These are phyloP conservation scores for Heritiera fomes DNA, from an alignment of 345 rosid species.

Conservation along the genomic window DNA sequence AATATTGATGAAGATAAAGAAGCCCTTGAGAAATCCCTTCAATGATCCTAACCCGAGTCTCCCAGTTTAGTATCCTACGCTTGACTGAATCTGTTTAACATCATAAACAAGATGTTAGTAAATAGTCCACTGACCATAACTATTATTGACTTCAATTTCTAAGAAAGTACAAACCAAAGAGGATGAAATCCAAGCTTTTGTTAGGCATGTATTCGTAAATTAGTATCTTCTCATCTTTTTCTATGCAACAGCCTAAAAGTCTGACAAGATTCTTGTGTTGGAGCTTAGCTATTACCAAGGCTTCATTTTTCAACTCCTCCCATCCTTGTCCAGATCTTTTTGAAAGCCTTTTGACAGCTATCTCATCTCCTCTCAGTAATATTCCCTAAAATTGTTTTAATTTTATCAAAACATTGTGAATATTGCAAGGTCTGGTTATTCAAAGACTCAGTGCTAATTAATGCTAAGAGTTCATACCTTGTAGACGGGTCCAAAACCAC, in stretches of 20 bases:
- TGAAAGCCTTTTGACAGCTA: conserved; percentile 57
- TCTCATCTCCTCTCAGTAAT: conserved; percentile 41
- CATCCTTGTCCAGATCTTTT: conserved; percentile 43
- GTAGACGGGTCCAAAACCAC: conserved; percentile 58
- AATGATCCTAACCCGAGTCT: conserved; percentile 36
- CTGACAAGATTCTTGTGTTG: conserved; percentile 59
- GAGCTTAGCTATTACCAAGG: conserved; percentile 45
- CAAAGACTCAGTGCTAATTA: no score
- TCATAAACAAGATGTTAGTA: not conserved
- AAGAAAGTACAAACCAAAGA: conserved; percentile 36
- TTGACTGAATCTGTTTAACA: conserved; percentile 33
- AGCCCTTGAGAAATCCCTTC: conserved; percentile 55
- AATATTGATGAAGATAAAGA: conserved; percentile 55
- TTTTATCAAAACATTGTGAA: not conserved
- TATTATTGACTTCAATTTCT: not conserved
- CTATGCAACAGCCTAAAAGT: conserved; percentile 50
- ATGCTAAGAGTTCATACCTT: conserved; percentile 25
- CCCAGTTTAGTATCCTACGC: conserved; percentile 29
- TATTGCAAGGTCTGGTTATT: no score
- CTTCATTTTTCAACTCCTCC: conserved; percentile 44
- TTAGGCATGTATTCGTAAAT: conserved; percentile 27
- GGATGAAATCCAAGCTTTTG: conserved; percentile 31
- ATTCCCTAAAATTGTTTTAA: conserved; percentile 35
- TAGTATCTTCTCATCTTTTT: conserved; percentile 34
- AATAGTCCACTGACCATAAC: not conserved